Evolutionary conservation across 805 yeast genomes (phyloP), one percentile per base, ranked within the genome.

Genomic region (Candida namnaoensis): DNA sequence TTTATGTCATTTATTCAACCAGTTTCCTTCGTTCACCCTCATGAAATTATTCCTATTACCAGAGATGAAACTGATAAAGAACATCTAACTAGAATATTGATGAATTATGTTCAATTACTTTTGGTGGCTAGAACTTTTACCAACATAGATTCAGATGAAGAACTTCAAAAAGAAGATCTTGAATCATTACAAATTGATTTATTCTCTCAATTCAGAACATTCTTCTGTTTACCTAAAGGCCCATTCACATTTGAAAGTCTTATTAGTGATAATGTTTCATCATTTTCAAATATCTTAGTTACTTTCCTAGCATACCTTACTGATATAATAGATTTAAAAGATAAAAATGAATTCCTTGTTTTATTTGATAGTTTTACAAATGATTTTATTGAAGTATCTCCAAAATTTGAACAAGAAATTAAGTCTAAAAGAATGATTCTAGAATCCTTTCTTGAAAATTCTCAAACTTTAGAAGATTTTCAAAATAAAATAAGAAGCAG

Each of bases 1-100:
- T 49, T 45, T 26, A 23, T 51, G 13, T 35, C 48, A 11, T 49
- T 42, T 32, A 32, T 51, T 34, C 49, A 50, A 27, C 54, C 54
- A 7, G 30, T 9, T 27, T 47, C 39, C 33, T 49, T 47, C 36
- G 38, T 51, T 19, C 46, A 47, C 28, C 44, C 41, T 23, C 39
- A 38, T 32, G 53, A 51, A 15, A 34, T 51, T 30, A 24, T 38
- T 4, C 40, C 41, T 13, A 38, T 36, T 23, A 33, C 34, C 1
- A 23, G 34, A 14, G 19, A 37, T 7, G 52, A 49, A 35, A 32
- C 44, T 2, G 23, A 23, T 11, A 47, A 49, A 34, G 44, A 46
- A 30, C 43, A 45, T 19, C 35, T 36, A 4, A 41, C 50, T 8
- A 42, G 51, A 35, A 49, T 51, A 3, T 27, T 49, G n/a, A 39